These are phyloP conservation scores for Claviceps sorghi DNA, from an alignment of 2,329 filamentous ascomycete species.

Conservation along the genomic window DNA sequence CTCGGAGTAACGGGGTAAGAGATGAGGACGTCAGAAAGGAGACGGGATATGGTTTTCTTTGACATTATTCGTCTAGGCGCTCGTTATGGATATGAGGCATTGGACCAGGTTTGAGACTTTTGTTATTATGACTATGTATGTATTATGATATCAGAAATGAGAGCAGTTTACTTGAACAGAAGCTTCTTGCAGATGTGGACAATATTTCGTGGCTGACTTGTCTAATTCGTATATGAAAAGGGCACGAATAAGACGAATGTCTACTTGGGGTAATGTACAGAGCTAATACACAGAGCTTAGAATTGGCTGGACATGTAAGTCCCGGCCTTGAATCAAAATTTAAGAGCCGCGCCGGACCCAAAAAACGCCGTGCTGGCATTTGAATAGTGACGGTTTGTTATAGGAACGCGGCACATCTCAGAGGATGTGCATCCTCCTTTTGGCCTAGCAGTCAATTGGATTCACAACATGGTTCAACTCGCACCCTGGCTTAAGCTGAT, in stretches of 20 bases:
- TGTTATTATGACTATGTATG: not conserved
- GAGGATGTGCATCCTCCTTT: too few relatives aligned
- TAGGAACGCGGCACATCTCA: too few relatives aligned
- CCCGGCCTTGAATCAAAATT: too few relatives aligned
- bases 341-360: not conserved
- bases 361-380: not conserved
- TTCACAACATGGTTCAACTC: too few relatives aligned
- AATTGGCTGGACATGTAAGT: too few relatives aligned
- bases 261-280: too few relatives aligned
- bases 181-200: not conserved
- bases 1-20: constrained; percentile 9
- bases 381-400: too few relatives aligned
- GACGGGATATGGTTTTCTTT: not conserved
- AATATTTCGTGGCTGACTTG: not conserved
- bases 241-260: too few relatives aligned
- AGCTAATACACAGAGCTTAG: too few relatives aligned
- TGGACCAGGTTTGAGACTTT: not conserved
- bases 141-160: not conserved
- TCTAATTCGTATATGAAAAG: too few relatives aligned
- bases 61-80: not conserved
- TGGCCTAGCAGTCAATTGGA: too few relatives aligned
- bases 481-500: not conserved
- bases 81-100: not conserved
- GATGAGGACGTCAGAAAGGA: not conserved
- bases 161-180: not conserved